A percentile compares a stretch with the other conserved stretches of the same genome.
These are phyloP conservation scores for Didymella pomorum DNA, from an alignment of 2,329 filamentous ascomycete species.

Conservation along the genomic window DNA sequence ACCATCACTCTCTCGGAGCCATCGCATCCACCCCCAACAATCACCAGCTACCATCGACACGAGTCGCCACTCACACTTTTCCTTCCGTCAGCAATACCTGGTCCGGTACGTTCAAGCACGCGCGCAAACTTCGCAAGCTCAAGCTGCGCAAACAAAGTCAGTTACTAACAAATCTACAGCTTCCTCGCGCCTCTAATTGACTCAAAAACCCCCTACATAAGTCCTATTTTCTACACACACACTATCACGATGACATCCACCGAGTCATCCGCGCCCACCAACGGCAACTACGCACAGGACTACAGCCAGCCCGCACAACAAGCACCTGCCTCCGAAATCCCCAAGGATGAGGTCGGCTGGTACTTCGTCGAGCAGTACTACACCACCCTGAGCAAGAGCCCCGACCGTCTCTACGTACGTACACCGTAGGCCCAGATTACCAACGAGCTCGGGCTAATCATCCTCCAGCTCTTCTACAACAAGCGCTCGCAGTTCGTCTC, in stretches of 20 bases:
- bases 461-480: slow-evolving; percentile 81
- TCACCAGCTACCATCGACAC: slow-evolving; percentile 8
- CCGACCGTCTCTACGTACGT: slow-evolving; percentile 83
- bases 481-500: slow-evolving; percentile 96
- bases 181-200: slow-evolving; percentile 15
- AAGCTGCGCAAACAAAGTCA: slow-evolving; percentile 1
- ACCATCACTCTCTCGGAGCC: slow-evolving; percentile 16
- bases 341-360: slow-evolving; percentile 97
- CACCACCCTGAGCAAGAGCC: slow-evolving; percentile 91
- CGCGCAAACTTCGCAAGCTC: slow-evolving; percentile 11
- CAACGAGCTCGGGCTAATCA: slow-evolving; percentile 29
- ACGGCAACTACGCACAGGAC: slow-evolving; percentile 58
- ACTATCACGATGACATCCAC: slow-evolving; percentile 45
- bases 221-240: slow-evolving; percentile 18
- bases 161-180: slow-evolving; percentile 12
- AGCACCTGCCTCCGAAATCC: slow-evolving; percentile 55
- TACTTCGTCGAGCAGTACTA: slow-evolving; percentile 99
- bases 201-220: slow-evolving; percentile 1
- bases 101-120: slow-evolving; percentile 27
- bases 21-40: slow-evolving; percentile 2
- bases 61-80: slow-evolving; percentile 11
- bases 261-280: slow-evolving; percentile 52
- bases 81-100: slow-evolving; percentile 24
- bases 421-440: background rate
- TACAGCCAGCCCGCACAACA: slow-evolving; percentile 48